Evolutionary conservation across 495 filamentous ascomycete genomes (phyloP).

Genomic region (Pyronema domesticum): DNA sequence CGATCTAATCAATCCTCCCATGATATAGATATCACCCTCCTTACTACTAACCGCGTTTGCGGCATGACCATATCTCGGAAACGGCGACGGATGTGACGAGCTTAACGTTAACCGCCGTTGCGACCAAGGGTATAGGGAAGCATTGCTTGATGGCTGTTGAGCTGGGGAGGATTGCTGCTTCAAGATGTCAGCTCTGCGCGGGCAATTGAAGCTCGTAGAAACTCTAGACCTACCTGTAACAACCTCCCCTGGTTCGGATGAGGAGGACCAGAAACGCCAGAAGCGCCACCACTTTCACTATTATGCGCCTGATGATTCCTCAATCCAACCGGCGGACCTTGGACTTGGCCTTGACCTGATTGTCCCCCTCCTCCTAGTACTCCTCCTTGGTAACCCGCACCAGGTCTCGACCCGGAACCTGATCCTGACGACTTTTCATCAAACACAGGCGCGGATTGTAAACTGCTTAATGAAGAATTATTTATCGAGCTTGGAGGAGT

Average conservation of each 20-base stretch:
- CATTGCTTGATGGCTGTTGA: slow-evolving; percentile 3
- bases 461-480: slow-evolving; percentile 42
- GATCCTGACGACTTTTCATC: no score
- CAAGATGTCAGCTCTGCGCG: slow-evolving; percentile 10
- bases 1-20: slow-evolving; percentile 90
- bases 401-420: no score
- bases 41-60: slow-evolving; percentile 85
- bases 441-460: slow-evolving; percentile 20
- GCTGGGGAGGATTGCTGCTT: slow-evolving; percentile 17
- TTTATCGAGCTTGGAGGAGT: slow-evolving; percentile 48
- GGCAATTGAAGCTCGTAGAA: background rate
- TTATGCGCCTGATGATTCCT: slow-evolving; percentile 33
- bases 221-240: slow-evolving; percentile 11
- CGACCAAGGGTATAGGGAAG: slow-evolving; percentile 85
- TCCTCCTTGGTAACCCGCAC: no score
- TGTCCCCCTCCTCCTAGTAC: no score
- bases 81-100: slow-evolving; percentile 65
- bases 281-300: background rate
- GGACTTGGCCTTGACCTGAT: background rate
- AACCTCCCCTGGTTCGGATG: slow-evolving; percentile 7
- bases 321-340: slow-evolving; percentile 10
- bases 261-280: slow-evolving; percentile 15
- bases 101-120: slow-evolving; percentile 75
- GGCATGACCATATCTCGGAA: slow-evolving; percentile 92
- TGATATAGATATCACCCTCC: slow-evolving; percentile 92